Evolutionary conservation across 805 yeast species (phyloP), one percentile per base, ranked within the genome.

Genomic region (Starmerella vaccinii): DNA sequence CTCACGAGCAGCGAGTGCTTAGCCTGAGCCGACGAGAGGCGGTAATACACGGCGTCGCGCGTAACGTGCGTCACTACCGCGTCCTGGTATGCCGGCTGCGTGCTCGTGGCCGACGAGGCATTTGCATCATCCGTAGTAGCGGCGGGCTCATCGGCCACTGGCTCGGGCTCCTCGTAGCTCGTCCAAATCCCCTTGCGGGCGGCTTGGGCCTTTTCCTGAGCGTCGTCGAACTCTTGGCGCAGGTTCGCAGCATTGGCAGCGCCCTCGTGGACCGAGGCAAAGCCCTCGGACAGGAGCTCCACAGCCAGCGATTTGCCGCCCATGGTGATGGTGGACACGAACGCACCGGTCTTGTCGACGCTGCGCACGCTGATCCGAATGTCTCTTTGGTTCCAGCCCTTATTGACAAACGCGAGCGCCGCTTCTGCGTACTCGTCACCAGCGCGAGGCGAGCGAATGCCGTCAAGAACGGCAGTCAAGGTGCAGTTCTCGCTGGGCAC

Each of bases 261-360:
- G 47, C 76, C 73, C 46, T 76, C 85, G 60, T 85, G 90, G 12
- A 78, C 66, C 56, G 76, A 71, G 22, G 77, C 84, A 49, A 76
- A 73, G 2, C 95, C 95, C 48, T 75, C 74, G 27, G 71, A 71
- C 51, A 83, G 69, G 48, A 86, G 70, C 19, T 69, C 65, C 13
- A 73, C 68, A 59, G 82, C 89, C 39, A 67, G 59, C 8, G 63
- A 47, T 19, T 56, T 62, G n/a, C 53, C 49, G 8, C 65, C 65
- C 10, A 77, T 60, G 61, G 69, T 82, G 47, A 84, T 59, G 60
- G 80, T 77, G 43, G 95, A 92, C 61, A 84, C 77, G 61, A 87
- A 87, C 0, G 84, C 85, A 51, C 95, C 95, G 50, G 81, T 71
- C 61, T 80, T 83, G 63, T 87, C 95, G 47, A 76, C 76, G 51